Conservation (phyloP, 2,329 filamentous ascomycete genomes). For the Trichocomaceae sp. region DNA sequence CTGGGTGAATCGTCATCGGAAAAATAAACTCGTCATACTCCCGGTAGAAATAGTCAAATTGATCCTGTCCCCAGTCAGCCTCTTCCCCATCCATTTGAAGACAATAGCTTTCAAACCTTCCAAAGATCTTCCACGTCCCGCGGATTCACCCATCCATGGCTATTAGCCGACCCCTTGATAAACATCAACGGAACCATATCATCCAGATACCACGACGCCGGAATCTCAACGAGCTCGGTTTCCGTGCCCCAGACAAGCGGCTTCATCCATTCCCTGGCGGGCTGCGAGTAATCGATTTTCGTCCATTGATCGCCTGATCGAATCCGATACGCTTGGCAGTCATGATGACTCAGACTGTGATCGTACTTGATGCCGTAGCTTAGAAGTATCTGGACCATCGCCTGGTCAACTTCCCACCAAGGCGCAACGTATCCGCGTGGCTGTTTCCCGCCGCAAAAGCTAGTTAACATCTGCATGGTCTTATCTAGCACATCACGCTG, state of each 20-base stretch:
- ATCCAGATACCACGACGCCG: slow-evolving; percentile 41
- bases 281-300: slow-evolving; percentile 39
- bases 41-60: slow-evolving; percentile 63
- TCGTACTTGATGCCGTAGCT: slow-evolving; percentile 41
- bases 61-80: slow-evolving; percentile 43
- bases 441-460: slow-evolving; percentile 63
- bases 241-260: slow-evolving; percentile 41
- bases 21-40: slow-evolving; percentile 73
- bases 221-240: slow-evolving; percentile 41
- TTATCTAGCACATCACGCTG: slow-evolving; percentile 71
- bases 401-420: slow-evolving; percentile 67
- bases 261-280: slow-evolving; percentile 42
- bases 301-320: slow-evolving; percentile 41
- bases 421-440: slow-evolving; percentile 67
- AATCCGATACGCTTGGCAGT: slow-evolving; percentile 41
- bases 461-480: slow-evolving; percentile 59
- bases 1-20: slow-evolving; percentile 70
- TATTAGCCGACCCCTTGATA: slow-evolving; percentile 44
- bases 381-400: slow-evolving; percentile 50
- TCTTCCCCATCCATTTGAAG: slow-evolving; percentile 31
- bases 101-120: slow-evolving; percentile 28
- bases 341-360: slow-evolving; percentile 41
- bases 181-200: slow-evolving; percentile 43
- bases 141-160: slow-evolving; percentile 53
- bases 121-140: slow-evolving; percentile 55